Base-by-base conservation (phyloP, 2,329 filamentous ascomycete genomes). In the Sclerotinia subarctica region DNA sequence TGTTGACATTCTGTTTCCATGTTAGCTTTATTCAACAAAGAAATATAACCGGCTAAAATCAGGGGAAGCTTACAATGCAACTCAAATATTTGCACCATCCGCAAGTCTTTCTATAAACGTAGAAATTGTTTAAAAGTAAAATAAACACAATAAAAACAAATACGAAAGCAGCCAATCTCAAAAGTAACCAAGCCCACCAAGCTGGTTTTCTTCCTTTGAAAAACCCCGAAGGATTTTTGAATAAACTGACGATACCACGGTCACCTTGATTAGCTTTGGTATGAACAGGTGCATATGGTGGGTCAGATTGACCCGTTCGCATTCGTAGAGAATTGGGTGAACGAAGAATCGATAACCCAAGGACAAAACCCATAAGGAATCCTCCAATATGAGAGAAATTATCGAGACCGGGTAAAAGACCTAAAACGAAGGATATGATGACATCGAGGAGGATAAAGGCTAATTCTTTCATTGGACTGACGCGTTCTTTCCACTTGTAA, bases 321-420 rank as follows among this genome's bases (percentile, higher is more conserved):
- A 89, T 84, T 46, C 93, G 88, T 26, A 97, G 83, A 1, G 88
- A 84, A 71, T 93, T 91, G 2, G 95, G 95, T 4, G 94, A 97
- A 77, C 94, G 93, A 70, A 99, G 83, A 38, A 99, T 84, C 70
- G 90, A 96, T 64, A 98, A 84, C 17, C 95, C 95, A 1, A 97
- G 86, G 0, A 90, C 90, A 8, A 99, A 81, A 0, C 95, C 95
- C 88, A 96, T 96, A 63, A 96, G 80, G 78, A 98, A 97, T 2
- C 95, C 95, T 66, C 95, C 95, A 70, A 99, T 97, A 74, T 99
- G 95, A 21, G 92, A 92, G 79, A 98, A 99, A 79, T 99, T 99
- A 82, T 99, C 95, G 58, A 99, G 81, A 11, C 94, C 94, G 0
- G 95, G 95, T 1, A 99, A 84, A 5, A 99, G 85, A 46, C 95